These are phyloP conservation scores for Crithidia brevicula DNA, from an alignment of 208 protist species.

Conservation along the genomic window DNA sequence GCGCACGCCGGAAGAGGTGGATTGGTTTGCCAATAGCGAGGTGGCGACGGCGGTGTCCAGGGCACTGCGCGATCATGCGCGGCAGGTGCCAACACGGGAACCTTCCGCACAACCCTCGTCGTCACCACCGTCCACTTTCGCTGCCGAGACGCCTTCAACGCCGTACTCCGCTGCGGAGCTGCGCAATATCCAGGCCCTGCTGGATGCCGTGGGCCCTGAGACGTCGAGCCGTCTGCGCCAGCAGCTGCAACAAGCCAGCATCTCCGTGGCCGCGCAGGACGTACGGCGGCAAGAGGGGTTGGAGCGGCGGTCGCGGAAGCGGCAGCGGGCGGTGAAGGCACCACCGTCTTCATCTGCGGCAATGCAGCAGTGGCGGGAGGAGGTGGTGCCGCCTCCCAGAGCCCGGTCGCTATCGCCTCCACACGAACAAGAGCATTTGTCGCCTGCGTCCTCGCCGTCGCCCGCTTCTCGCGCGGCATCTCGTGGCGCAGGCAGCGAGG, in stretches of 20 bases:
- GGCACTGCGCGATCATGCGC: slow-evolving; percentile 31
- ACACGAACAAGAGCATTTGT: too few relatives aligned
- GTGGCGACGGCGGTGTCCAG: slow-evolving; percentile 24
- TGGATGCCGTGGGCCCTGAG: slow-evolving; percentile 40
- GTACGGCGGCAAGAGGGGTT: slow-evolving; percentile 12
- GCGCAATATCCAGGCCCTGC: slow-evolving; percentile 58
- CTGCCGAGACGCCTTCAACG: background rate
- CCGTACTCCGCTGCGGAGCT: slow-evolving; percentile 51
- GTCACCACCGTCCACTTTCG: slow-evolving; percentile 9
- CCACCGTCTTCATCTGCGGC: background rate
- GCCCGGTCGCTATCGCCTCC: too few relatives aligned
- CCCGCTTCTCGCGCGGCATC: background rate
- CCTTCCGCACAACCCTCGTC: background rate
- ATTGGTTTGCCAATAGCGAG: slow-evolving; percentile 37
- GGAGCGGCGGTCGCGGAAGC: slow-evolving; percentile 35
- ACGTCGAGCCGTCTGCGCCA: slow-evolving; percentile 43
- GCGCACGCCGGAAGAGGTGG: slow-evolving; percentile 45
- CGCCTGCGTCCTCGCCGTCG: background rate
- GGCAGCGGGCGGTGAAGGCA: slow-evolving; percentile 11
- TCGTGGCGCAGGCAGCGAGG: background rate
- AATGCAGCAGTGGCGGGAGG: background rate
- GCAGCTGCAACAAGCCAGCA: slow-evolving; percentile 31
- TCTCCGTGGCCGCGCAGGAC: slow-evolving; percentile 26
- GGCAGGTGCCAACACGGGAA: background rate
- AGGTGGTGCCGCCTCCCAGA: background rate